Evolutionary conservation across 1,284 basidiomycete genomes (phyloP), one percentile per base, ranked within the genome.

Genomic region (Leccinum ponderosum): DNA sequence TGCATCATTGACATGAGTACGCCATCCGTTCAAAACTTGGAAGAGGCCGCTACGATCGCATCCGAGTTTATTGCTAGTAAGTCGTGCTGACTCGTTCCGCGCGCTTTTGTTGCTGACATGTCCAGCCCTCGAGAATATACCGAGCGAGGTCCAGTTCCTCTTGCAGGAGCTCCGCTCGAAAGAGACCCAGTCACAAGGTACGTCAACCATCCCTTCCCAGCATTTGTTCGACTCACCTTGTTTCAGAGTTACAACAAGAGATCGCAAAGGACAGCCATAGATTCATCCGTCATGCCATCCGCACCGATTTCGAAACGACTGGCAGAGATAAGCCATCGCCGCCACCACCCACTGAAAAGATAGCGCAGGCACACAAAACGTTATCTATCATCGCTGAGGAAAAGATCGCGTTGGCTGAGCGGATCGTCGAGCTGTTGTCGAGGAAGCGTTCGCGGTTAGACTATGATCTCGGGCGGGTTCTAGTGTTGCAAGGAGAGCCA

Each of bases 91-190:
- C 1, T 50, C 4, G 3, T 53, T 42, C 2, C n/a, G 5, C 44
- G 14, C 22, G 7, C 11, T 25, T 29, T 25, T 42, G 7, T 52
- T 9, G 53, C 63, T 33, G 58, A 42, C n/a, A 6, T 44, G 4
- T 14, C 17, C 37, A 73, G 90, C 84, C 66, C 79, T 93, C 31
- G 91, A 93, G 65, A 93, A 92, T 69, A 78, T 93, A 50, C 88
- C 89, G 0, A 83, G 81, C 58, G 91, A 93, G 73, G 84, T 92
- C 6, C 83, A 84, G 35, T 87, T 87, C 70, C 76, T 93, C 8
- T 78, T 92, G 11, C 82, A 86, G 55, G 90, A 93, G 74, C 91
- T 93, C 57, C 83, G 82, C 62, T 81, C 82, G 64, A 86, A 83
- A 68, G 86, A 87, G 58, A 71, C 71, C 35, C 76, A 77, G 62